Base-by-base conservation (phyloP, 306 rosid genomes). In the Quercus wislizeni region DNA sequence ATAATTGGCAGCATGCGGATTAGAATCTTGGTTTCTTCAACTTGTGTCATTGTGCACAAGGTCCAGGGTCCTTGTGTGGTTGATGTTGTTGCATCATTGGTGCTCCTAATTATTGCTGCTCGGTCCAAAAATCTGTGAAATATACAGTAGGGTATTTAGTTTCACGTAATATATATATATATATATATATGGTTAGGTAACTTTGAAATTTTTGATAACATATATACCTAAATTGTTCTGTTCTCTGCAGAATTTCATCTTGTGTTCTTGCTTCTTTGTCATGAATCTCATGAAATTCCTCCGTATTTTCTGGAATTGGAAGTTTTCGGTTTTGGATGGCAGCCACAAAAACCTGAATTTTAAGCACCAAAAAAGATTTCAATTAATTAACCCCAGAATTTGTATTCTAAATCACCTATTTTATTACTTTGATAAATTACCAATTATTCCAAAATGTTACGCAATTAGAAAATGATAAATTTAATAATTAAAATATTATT, bases 1-100 rank as follows among this genome's bases (percentile, higher is more conserved):
- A 94, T 89, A 65, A 94, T 91, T 38, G 97, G 98, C 14, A 94
- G 89, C 97, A 92, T 92, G 57, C 98, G 88, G 65, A 94, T 79
- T 73, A 94, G 59, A 62, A 87, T 93, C 86, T 94, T 94, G 25
- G 96, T 85, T 86, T 94, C 93, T 87, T 94, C 98, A 20, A 92
- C 93, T 83, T 92, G 97, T 71, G 94, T 91, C 25, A 92, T 87
- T 38, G 97, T 90, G 86, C 98, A 91, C 5, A 90, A 78, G 1
- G 27, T 87, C 98, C 97, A 89, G 27, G 90, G 68, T 75, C 89
- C 92, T 43, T 62, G 79, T 20, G 14, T 25, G 23, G 25, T 54
- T 55, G 80, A 35, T 52, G 57, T 76, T 61, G 78, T 21, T 71
- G 33, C 82, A 18, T 30, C 79, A 31, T 56, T 41, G 57, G 30